A percentile compares a stretch with the other conserved stretches of the same genome.
Conservation (phyloP, 306 rosid genomes). For the Rosa rugosa region DNA sequence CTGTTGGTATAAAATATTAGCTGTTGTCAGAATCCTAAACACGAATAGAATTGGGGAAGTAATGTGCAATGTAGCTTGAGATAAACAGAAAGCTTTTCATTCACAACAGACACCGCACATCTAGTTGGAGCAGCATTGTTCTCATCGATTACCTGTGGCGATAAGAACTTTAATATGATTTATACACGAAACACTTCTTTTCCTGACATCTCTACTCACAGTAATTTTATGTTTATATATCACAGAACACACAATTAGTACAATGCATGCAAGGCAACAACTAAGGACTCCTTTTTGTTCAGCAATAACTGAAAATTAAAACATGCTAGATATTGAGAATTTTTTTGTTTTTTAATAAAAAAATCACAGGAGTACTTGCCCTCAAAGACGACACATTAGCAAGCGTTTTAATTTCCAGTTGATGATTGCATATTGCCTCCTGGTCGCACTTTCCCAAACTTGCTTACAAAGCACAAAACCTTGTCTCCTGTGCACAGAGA, state of each 20-base stretch:
- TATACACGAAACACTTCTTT: too few relatives aligned
- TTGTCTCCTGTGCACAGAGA: too few relatives aligned
- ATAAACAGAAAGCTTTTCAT: constrained; percentile 41
- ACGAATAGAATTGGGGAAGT: too few relatives aligned
- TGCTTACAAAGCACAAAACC: constrained; percentile 30
- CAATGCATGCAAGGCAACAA: neutral
- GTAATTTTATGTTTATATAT: too few relatives aligned
- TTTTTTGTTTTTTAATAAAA: too few relatives aligned
- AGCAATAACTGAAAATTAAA: too few relatives aligned
- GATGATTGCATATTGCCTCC: constrained; percentile 36
- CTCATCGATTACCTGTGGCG: constrained; percentile 36
- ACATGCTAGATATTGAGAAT: too few relatives aligned
- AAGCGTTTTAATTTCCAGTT: constrained; percentile 64
- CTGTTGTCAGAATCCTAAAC: too few relatives aligned
- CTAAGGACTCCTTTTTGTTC: too few relatives aligned
- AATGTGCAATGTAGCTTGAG: constrained; percentile 21
- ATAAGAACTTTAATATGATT: neutral
- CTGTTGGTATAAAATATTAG: constrained; percentile 16
- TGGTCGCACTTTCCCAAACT: neutral
- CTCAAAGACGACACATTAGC: constrained; percentile 72
- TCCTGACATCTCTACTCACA: too few relatives aligned
- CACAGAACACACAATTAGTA: neutral
- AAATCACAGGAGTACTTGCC: constrained; percentile 16
- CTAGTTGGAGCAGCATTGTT: constrained; percentile 42
- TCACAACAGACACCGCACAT: constrained; percentile 42